Evolutionary conservation across 2,329 filamentous ascomycete species (phyloP).

Genomic region (Alternaria postmessia): DNA sequence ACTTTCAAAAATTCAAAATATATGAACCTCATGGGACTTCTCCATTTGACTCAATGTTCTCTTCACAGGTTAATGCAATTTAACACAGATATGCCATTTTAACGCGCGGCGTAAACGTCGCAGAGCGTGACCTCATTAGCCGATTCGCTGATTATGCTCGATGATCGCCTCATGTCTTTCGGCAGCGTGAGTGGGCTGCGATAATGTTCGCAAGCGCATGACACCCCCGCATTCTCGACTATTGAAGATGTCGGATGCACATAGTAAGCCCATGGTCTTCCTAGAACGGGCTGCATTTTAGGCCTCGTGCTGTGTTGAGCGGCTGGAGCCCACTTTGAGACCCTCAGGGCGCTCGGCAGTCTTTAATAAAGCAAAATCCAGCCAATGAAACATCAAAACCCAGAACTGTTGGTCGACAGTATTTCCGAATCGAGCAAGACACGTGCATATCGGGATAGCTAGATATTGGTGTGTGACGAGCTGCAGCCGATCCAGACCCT

Average conservation of each 20-base stretch:
- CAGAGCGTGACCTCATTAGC: neutral
- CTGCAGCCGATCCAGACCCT: slow-evolving; percentile 34
- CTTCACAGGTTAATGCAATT: neutral
- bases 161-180: neutral
- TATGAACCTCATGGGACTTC: neutral
- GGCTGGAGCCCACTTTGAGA: slow-evolving; percentile 11
- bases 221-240: neutral
- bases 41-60: neutral
- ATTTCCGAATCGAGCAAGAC: slow-evolving; percentile 25
- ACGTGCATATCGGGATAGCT: slow-evolving; percentile 25
- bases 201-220: neutral
- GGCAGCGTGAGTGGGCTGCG: neutral
- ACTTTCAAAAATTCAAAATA: neutral
- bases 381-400: slow-evolving; percentile 31
- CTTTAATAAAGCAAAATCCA: slow-evolving; percentile 15
- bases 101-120: neutral
- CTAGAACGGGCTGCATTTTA: slow-evolving; percentile 9
- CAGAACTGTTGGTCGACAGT: slow-evolving; percentile 14
- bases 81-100: neutral
- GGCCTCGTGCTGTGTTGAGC: slow-evolving; percentile 25
- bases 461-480: slow-evolving; percentile 45
- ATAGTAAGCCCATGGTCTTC: slow-evolving; percentile 1
- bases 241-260: neutral
- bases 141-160: neutral
- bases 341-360: slow-evolving; percentile 14